Evolutionary conservation across 2,329 filamentous ascomycete species (phyloP), one percentile per base, ranked within the genome.

Genomic region (Canariomyces notabilis): DNA sequence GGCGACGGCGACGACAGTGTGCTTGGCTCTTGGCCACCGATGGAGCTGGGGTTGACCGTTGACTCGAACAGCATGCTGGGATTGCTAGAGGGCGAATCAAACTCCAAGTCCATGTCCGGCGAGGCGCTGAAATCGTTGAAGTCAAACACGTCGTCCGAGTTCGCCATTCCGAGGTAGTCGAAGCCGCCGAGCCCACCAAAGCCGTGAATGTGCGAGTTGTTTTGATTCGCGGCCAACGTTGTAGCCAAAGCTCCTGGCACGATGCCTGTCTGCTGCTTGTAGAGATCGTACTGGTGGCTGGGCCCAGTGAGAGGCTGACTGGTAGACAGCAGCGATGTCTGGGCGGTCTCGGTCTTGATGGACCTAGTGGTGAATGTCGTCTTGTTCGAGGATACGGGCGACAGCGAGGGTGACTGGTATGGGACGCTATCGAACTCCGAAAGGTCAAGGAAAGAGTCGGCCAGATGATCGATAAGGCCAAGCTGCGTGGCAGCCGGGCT

Each of bases 221-320:
- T 69, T 61, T 85, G 76, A 65, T 87, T 89, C 59, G 93, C 79
- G 29, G 87, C 85, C 62, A 93, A 79, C 11, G 90, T 86, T 66
- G 80, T 87, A 34, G 85, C 82, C 53, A 93, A 73, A 42, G 89
- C 90, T 52, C 89, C 89, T 1, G 88, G 84, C 0, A 93, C 88
- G 22, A 96, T 82, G 53, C 90, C 89, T 3, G 93, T 96, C 72
- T 96, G 90, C 65, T 98, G 93, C 71, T 89, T 87, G 73, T 96
- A 94, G 62, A 88, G 82, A 61, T 89, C 87, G 74, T 97, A 97
- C 68, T 95, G 88, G 71, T 96, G 90, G 67, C 89, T 95, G 7
- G 93, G 91, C 29, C 82, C 87, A 38, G 81, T 82, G 61, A 90
- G 79, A 16, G 76, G 76, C 51, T 83, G 77, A 20, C 60, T 66